Conservation (phyloP, 1,284 basidiomycete species). For the Sparassis latifolia region DNA sequence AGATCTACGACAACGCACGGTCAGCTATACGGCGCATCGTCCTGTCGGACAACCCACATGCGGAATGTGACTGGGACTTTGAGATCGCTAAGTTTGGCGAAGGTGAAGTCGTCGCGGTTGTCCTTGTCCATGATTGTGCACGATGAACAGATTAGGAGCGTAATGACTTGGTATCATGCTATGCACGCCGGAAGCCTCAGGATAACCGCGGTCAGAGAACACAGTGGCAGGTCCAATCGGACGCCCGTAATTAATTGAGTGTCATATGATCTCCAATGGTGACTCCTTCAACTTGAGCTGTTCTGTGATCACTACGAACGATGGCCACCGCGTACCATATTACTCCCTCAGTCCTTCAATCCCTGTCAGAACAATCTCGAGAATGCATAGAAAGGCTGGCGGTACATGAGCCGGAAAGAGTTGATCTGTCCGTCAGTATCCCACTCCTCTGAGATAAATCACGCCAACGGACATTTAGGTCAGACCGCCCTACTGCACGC, state of each 20-base stretch:
- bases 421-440: constrained; percentile 46
- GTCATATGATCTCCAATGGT: no score
- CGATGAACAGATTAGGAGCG: no score
- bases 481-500: constrained; percentile 37
- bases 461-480: constrained; percentile 28
- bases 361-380: constrained; percentile 15
- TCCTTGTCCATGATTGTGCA: constrained; percentile 59
- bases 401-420: constrained; percentile 29
- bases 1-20: constrained; percentile 43
- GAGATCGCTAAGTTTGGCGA: constrained; percentile 83
- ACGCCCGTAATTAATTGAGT: no score
- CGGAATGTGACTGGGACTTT: constrained; percentile 83
- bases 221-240: no score
- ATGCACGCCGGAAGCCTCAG: no score
- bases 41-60: constrained; percentile 51
- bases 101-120: constrained; percentile 80
- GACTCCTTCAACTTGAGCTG: no score
- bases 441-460: background rate
- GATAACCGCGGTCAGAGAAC: no score
- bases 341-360: constrained; percentile 6
- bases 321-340: constrained; percentile 5
- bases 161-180: no score
- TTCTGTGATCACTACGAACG: no score
- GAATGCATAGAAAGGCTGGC: constrained; percentile 32
- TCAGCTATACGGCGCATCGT: background rate